Percentiles rank a stretch among this genome's conserved stretches.
Evolutionary conservation across 257 asterid species (phyloP).

Genomic region (Mentha longifolia): DNA sequence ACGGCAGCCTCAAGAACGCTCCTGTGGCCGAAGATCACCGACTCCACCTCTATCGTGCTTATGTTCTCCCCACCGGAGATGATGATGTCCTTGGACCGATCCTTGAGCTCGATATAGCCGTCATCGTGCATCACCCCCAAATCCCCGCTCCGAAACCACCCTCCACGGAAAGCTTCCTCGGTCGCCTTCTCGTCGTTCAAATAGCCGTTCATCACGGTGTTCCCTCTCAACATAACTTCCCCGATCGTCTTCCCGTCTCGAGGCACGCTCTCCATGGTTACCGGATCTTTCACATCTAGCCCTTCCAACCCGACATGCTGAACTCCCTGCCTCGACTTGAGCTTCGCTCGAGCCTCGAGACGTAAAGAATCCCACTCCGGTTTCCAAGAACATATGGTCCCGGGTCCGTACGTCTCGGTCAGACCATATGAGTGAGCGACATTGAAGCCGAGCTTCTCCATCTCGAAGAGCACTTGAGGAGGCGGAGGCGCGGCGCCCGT

Average conservation of each 20-base stretch:
- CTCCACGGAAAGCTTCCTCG: slow-evolving; percentile 58
- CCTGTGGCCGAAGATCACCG: slow-evolving; percentile 54
- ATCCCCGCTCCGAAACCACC: slow-evolving; percentile 80
- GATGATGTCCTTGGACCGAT: slow-evolving; percentile 56
- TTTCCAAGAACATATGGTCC: slow-evolving; percentile 45
- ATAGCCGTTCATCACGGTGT: slow-evolving; percentile 70
- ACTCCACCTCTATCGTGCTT: slow-evolving; percentile 66
- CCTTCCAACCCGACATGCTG: slow-evolving; percentile 55
- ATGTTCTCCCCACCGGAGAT: slow-evolving; percentile 55
- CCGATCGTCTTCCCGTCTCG: slow-evolving; percentile 62
- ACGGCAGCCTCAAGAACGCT: slow-evolving; percentile 68
- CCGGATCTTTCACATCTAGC: slow-evolving; percentile 59
- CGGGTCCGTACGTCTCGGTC: slow-evolving; percentile 76
- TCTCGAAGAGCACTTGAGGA: slow-evolving; percentile 37
- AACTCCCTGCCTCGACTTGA: slow-evolving; percentile 54
- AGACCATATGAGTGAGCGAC: slow-evolving; percentile 58
- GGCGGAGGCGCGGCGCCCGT: slow-evolving; percentile 68
- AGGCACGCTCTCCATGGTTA: slow-evolving; percentile 61
- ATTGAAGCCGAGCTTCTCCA: slow-evolving; percentile 54
- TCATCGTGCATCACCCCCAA: slow-evolving; percentile 57
- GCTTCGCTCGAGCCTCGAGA: slow-evolving; percentile 26
- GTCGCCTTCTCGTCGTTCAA: slow-evolving; percentile 51
- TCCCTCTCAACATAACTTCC: slow-evolving; percentile 72
- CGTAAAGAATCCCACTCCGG: slow-evolving; percentile 41
- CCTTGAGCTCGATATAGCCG: slow-evolving; percentile 64